A percentile compares a stretch with the other conserved stretches of the same genome.
Conservation (phyloP, 1,139 yeast species). For the Suhomyces choctaworum region DNA sequence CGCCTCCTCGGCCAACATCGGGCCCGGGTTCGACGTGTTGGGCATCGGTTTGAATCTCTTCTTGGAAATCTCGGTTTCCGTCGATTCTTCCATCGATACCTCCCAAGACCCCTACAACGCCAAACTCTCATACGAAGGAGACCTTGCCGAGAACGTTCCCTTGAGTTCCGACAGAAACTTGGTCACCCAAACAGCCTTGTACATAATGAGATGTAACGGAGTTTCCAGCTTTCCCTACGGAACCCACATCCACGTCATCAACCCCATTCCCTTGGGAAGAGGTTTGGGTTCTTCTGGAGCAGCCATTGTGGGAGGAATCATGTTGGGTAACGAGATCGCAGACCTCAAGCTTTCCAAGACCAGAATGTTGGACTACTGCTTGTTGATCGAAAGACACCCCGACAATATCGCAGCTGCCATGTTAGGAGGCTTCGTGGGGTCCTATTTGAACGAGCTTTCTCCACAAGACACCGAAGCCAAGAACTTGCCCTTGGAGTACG, state of each 20-base stretch:
- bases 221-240: slow-evolving; percentile 76
- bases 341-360: slow-evolving; percentile 68
- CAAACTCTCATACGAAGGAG: slow-evolving; percentile 66
- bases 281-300: slow-evolving; percentile 99
- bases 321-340: slow-evolving; percentile 85
- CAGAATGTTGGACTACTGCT: slow-evolving; percentile 88
- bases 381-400: slow-evolving; percentile 97
- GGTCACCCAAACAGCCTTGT: slow-evolving; percentile 89
- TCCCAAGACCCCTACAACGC: slow-evolving; percentile 68
- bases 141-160: slow-evolving; percentile 79
- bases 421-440: slow-evolving; percentile 98
- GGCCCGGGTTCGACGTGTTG: slow-evolving; percentile 96
- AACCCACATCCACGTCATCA: slow-evolving; percentile 75
- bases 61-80: slow-evolving; percentile 64
- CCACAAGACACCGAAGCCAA: slow-evolving; percentile 70
- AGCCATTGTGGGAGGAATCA: slow-evolving; percentile 96
- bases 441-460: slow-evolving; percentile 78
- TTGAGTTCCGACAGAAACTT: slow-evolving; percentile 72
- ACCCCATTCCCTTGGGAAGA: slow-evolving; percentile 94
- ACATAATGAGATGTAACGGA: slow-evolving; percentile 81
- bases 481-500: slow-evolving; percentile 80
- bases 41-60: slow-evolving; percentile 84
- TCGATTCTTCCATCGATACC: slow-evolving; percentile 57
- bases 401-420: slow-evolving; percentile 98
- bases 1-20: slow-evolving; percentile 96